Evolutionary conservation across 306 rosid genomes (phyloP), one percentile per base, ranked within the genome.

Genomic region (Calophaca sinica): DNA sequence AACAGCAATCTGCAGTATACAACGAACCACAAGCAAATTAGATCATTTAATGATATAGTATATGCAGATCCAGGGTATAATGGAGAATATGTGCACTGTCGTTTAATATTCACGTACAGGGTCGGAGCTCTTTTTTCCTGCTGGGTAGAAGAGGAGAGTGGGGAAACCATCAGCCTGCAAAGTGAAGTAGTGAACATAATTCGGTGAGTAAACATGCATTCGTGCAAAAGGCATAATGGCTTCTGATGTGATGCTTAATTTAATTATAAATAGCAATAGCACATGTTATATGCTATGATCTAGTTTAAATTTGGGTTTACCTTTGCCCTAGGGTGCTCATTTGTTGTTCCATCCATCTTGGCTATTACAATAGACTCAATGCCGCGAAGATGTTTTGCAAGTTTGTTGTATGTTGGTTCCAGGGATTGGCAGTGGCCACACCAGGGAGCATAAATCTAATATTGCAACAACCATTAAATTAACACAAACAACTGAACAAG

Each of bases 281-380:
- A 80, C 93, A 82, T 58, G 82, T 67, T 52, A 68, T 73, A 50
- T 13, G 69, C 55, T 58, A 38, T 13, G 44, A 78, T 80, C 36
- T 74, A 32, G 52, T 59, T 51, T 38, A 41, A 81, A 35, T 53
- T 50, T 52, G 71, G 68, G 28, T 50, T 74, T 84, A 96, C 98
- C 98, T 96, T 92, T 13, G 87, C 98, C 89, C 97, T 88, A 26
- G 96, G 98, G 85, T 96, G 99, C 87, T 96, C 99, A 75, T 96
- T 96, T 81, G 96, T 89, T 54, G 99, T 84, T 73, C 99, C 99
- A 9, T 96, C 99, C 98, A 96, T 96, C 96, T 92, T 96, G 58
- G 93, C 99, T 86, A 96, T 88, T 35, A 96, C 92, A 60, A 96
- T 73, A 66, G 99, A 96, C n/a, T 96, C 93, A 58, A 96, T 79